These are phyloP conservation scores for Parathielavia appendiculata DNA, from an alignment of 495 filamentous ascomycete species.

Conservation along the genomic window DNA sequence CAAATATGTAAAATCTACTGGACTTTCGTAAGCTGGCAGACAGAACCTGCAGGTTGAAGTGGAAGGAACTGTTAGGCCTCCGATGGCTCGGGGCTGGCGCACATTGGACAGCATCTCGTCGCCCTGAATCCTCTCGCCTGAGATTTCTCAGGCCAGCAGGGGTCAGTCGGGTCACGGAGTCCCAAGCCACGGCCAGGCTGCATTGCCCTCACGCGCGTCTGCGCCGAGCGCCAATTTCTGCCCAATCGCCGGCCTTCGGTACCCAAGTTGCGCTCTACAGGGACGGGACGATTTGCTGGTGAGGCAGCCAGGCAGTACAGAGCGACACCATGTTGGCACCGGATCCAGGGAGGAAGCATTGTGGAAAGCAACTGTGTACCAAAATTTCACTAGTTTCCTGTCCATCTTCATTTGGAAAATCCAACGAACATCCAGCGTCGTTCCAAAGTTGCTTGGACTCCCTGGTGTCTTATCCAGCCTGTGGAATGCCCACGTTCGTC, in stretches of 20 bases:
- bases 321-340: neutral
- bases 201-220: constrained; percentile 9
- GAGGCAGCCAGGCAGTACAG: neutral
- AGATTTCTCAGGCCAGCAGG: constrained; percentile 3
- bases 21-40: too few relatives aligned
- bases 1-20: neutral
- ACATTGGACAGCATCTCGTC: neutral
- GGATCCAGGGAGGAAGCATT: neutral
- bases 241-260: constrained; percentile 20
- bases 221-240: constrained; percentile 20
- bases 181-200: constrained; percentile 8
- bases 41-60: too few relatives aligned
- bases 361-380: too few relatives aligned
- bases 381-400: too few relatives aligned
- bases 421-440: too few relatives aligned
- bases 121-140: constrained; percentile 8
- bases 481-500: too few relatives aligned
- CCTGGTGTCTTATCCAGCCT: too few relatives aligned
- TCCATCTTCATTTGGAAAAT: too few relatives aligned
- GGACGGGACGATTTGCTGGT: neutral
- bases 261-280: constrained; percentile 6
- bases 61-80: constrained; percentile 7
- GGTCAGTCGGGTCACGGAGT: constrained; percentile 2
- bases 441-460: too few relatives aligned
- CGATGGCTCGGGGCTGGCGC: constrained; percentile 2